Base-by-base conservation (phyloP, 116 monocot genomes). In the Zostera marina region DNA sequence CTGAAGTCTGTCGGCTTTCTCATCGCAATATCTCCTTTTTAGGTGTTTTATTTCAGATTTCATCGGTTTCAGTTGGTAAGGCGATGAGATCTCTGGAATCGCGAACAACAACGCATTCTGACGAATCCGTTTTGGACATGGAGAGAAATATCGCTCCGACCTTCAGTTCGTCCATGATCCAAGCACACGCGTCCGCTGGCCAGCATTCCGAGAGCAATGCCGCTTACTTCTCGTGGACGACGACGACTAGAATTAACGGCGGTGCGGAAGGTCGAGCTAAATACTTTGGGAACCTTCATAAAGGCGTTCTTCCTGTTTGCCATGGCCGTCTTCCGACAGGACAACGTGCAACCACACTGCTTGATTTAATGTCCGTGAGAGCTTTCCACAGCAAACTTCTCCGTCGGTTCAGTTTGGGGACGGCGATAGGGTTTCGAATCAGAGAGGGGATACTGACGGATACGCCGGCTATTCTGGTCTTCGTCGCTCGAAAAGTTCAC, bases 151-250 rank as follows among this genome's bases (percentile, higher is more conserved):
- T 65, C 43, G 11, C 57, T 10, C 71, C 67, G 14, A 66, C 49
- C 38, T 63, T 64, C 22, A 73, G 74, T 61, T 66, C 75, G 21
- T 69, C 81, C 24, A 20, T 80, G n/a, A 63, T 99, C 17, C 91
- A 91, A 26, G 74, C 68, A 38, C 79, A 72, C 64, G 75, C 91
- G 60, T 99, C 99, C 20, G 82, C 65, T 44, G 81, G 91, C 65
- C 91, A 86, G 48, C 81, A 81, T 61, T 74, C 83, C 25, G 99
- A 99, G 68, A 83, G 74, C 62, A 86, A 78, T 72, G 89, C 98
- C 54, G 91, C 99, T 26, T 99, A 99, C 64, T 99, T 99, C 65
- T 99, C 91, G 53, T 99, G 99, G 99, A 91, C 99, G 9, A 99
- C 81, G 2, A 79, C 99, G 19, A 81, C 85, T 22, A 61, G 83